Base-by-base conservation (phyloP, 129 eudicot genomes). In the Lactuca saligna region DNA sequence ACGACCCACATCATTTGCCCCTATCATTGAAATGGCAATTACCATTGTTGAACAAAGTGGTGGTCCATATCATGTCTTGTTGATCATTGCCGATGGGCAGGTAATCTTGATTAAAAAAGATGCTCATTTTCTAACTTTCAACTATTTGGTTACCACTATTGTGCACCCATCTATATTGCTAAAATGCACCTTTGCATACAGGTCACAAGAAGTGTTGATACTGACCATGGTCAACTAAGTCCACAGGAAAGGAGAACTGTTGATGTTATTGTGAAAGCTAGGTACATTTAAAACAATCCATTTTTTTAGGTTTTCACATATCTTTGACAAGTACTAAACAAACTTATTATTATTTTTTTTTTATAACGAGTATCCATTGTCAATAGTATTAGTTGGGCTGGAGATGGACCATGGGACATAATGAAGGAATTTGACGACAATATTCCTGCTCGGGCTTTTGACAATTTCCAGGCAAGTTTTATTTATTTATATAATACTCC, bases 1-100 rank as follows among this genome's bases (percentile, higher is more conserved):
- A 93, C 97, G 99, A 12, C 99, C 99, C 33, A 93, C 99, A 57
- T 93, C 98, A 11, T 92, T 88, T 72, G 96, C 98, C 70, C 98
- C 98, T 42, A 50, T 88, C 14, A 86, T 92, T 77, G 98, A 92
- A 79, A 89, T 77, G 96, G 98, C 96, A 17, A 81, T 86, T 53
- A 88, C 96, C 55, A 93, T 93, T 70, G 99, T 93, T 48, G 99
- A 93, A 77, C 92, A 89, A 76, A 93, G 99, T 78, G 93, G 95
- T 65, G 99, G 99, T 65, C 99, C 89, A 69, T 93, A 93, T 81
- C 99, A 93, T 83, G 99, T 93, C 70, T 66, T 93, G 67, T 64
- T 93, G 69, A 93, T 93, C 59, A 93, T 93, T 39, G 99, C 99
- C 5, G 99, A 89, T 70, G 99, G 99, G 7, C 99, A 89, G 99